phyloP scores from a whole-genome alignment of 345 rosid genomes.

The Citrus hindsii region DNA sequence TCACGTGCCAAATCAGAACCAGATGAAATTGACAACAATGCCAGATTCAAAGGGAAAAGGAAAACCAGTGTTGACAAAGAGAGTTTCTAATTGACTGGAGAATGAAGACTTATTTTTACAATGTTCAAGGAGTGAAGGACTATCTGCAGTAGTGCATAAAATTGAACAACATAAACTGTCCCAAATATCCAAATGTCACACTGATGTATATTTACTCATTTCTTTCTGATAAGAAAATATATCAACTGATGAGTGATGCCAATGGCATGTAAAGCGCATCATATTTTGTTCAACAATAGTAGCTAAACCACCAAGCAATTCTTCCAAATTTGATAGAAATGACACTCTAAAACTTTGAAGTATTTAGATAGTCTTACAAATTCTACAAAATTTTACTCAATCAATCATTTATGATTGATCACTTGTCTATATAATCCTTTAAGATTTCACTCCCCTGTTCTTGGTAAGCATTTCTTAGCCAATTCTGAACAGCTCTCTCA shows the following conservation, averaged over 20 bases:
- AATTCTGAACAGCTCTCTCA: slow-evolving; percentile 56
- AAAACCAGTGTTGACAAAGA: not conserved
- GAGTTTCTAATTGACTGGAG: not conserved
- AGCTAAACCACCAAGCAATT: not conserved
- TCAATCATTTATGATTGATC: slow-evolving; percentile 9
- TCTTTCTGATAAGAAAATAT: not conserved
- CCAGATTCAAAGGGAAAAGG: not conserved
- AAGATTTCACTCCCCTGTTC: slow-evolving; percentile 49
- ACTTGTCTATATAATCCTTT: slow-evolving; percentile 48
- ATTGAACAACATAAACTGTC: not conserved
- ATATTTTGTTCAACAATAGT: not conserved
- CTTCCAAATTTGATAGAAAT: not conserved
- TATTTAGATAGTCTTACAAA: not conserved
- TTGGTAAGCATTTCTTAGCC: slow-evolving; percentile 50
- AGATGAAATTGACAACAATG: not conserved
- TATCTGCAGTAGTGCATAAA: not conserved
- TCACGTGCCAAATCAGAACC: not conserved
- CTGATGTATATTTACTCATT: not conserved
- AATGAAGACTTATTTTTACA: not conserved
- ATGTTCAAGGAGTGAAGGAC: not conserved
- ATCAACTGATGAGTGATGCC: not conserved
- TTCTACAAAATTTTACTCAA: not conserved
- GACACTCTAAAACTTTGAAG: not conserved
- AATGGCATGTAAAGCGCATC: not conserved
- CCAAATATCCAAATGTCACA: not conserved